Evolutionary conservation across 306 rosid genomes (phyloP), one percentile per base, ranked within the genome.

Genomic region (Aeschynomene evenia): DNA sequence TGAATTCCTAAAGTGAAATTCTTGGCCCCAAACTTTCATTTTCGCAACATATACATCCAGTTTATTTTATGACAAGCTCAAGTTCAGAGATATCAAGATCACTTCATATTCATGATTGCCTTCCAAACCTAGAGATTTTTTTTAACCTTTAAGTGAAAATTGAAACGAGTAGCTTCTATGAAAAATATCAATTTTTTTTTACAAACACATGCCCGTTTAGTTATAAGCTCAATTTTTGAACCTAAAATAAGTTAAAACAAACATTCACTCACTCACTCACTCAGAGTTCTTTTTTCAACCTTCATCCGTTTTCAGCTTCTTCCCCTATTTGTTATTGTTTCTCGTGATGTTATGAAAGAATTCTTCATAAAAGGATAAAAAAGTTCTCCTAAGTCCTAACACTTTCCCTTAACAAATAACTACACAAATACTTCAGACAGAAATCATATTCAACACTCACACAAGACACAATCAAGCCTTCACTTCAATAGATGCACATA

Each of bases 401-500:
- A 46, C 40, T 54, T 52, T 11, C 36, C 20, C 37, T n/a, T 19
- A 54, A 14, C 53, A 33, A 24, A 68, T 3, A 67, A 73, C 14
- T 58, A 51, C 11, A n/a, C n/a, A n/a, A n/a, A n/a, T n/a, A 13
- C 15, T 3, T 42, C 16, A 29, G 36, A 54, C 18, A 60, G 28
- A 69, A 69, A 64, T 48, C 23, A 55, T n/a, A 62, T 56, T 54
- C 26, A 31, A 63, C n/a, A 60, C 43, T 55, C 59, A 28, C 49
- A 16, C 13, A 20, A 11, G 18, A 7, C n/a, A 37, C 22, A 59
- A 62, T 36, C 66, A 69, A 43, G 39, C 43, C 15, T 10, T 9
- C 20, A 45, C 10, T 48, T 50, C 77, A 63, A 8, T 7, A 18
- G 56, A 57, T 16, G 22, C 15, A 52, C 40, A 49, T 69, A 51